These are phyloP conservation scores for Leccinellum rugosiceps DNA, from an alignment of 768 basidiomycete genomes.

Conservation along the genomic window DNA sequence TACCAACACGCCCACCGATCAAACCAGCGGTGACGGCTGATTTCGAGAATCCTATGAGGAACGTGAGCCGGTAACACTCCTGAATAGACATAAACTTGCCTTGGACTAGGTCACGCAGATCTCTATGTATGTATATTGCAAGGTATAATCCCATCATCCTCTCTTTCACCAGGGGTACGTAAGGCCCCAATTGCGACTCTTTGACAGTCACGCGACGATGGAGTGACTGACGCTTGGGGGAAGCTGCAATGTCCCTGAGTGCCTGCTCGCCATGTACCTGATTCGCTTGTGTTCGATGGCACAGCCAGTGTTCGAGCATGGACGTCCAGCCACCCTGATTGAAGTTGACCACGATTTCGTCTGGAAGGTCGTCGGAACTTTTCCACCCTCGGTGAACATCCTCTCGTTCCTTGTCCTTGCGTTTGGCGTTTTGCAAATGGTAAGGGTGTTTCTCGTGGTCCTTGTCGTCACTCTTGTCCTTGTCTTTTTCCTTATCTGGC, in stretches of 20 bases:
- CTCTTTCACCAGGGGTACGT: conserved; percentile 83
- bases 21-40: conserved; percentile 86
- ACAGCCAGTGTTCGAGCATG: conserved; percentile 73
- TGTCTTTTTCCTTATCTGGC: conserved; percentile 42
- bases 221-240: conserved; percentile 43
- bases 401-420: conserved; percentile 39
- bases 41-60: conserved; percentile 59
- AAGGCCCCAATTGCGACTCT: conserved; percentile 62
- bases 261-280: conserved; percentile 12
- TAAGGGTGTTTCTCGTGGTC: conserved; percentile 31
- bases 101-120: conserved; percentile 59
- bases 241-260: conserved; percentile 35
- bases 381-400: conserved; percentile 31
- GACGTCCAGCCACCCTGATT: conserved; percentile 65
- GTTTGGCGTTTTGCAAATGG: conserved; percentile 28
- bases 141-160: conserved; percentile 88
- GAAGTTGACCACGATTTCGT: conserved; percentile 30
- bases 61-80: not conserved
- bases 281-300: conserved; percentile 34
- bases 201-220: conserved; percentile 41
- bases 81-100: conserved; percentile 36
- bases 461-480: conserved; percentile 29
- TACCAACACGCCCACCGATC: conserved; percentile 87
- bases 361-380: conserved; percentile 34
- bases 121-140: conserved; percentile 71